Evolutionary conservation across 1,284 basidiomycete genomes (phyloP).

Genomic region (Marasmius fiardii): DNA sequence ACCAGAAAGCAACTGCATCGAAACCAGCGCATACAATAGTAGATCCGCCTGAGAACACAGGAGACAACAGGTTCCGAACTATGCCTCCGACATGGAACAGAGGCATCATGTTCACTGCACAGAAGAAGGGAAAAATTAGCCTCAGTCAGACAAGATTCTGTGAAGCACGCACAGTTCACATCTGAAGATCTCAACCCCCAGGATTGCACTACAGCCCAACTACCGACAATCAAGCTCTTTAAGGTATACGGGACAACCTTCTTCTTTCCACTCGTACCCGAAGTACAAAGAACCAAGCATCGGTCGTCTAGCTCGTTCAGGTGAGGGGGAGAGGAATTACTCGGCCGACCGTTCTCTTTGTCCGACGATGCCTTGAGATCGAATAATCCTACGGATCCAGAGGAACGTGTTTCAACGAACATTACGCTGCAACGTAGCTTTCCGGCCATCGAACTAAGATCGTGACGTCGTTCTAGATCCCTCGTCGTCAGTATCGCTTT

Average conservation of each 20-base stretch:
- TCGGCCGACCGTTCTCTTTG: constrained; percentile 7
- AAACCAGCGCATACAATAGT: constrained; percentile 52
- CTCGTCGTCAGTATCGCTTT: constrained; percentile 35
- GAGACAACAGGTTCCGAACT: constrained; percentile 48
- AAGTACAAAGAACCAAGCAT: constrained; percentile 57
- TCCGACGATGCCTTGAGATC: constrained; percentile 29
- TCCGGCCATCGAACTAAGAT: constrained; percentile 25
- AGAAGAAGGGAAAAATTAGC: neutral
- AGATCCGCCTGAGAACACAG: constrained; percentile 43
- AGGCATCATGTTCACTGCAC: constrained; percentile 61
- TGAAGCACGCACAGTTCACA: constrained; percentile 35
- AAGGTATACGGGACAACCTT: constrained; percentile 61
- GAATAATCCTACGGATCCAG: constrained; percentile 35
- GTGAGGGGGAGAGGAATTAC: constrained; percentile 22
- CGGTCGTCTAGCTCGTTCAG: constrained; percentile 39
- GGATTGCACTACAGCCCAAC: constrained; percentile 51
- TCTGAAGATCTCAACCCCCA: constrained; percentile 48
- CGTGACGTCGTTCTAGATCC: constrained; percentile 33
- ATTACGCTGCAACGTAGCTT: constrained; percentile 33
- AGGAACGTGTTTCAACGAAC: constrained; percentile 25
- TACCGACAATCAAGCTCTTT: constrained; percentile 54
- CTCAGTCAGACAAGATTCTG: neutral
- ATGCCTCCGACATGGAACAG: constrained; percentile 56
- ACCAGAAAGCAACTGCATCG: constrained; percentile 48
- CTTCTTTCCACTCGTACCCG: constrained; percentile 62